phyloP scores from a whole-genome alignment of 2,329 filamentous ascomycete genomes.

The Xylariaceae sp. region DNA sequence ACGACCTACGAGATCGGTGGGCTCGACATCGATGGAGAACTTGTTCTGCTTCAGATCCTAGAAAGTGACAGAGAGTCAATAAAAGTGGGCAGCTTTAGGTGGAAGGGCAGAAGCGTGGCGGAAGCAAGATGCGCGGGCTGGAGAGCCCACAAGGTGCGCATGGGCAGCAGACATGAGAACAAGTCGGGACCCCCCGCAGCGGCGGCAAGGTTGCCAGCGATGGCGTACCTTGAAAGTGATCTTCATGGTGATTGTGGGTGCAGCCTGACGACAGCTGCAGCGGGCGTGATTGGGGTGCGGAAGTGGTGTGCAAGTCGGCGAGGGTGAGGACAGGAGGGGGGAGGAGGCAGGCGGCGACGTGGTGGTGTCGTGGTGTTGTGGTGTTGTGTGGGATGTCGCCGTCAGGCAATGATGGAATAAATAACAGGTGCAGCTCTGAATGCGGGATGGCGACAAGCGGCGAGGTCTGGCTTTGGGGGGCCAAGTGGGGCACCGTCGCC shows the following conservation, averaged over 20 bases:
- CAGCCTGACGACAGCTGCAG: slow-evolving; percentile 23
- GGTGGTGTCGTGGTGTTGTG: no score
- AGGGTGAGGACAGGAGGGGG: slow-evolving; percentile 4
- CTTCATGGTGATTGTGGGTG: slow-evolving; percentile 53
- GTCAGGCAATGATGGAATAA: no score
- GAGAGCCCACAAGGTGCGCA: slow-evolving; percentile 14
- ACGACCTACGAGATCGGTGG: slow-evolving; percentile 76
- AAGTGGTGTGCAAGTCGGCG: not conserved
- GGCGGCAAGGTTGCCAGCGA: slow-evolving; percentile 5
- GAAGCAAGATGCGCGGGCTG: slow-evolving; percentile 12
- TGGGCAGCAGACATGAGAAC: slow-evolving; percentile 6
- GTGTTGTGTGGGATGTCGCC: no score
- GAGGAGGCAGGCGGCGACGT: not conserved
- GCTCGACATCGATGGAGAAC: slow-evolving; percentile 93
- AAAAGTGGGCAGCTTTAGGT: not conserved
- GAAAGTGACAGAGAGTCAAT: slow-evolving; percentile 3
- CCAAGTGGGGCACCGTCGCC: no score
- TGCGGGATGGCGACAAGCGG: no score
- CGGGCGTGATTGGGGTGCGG: slow-evolving; percentile 7
- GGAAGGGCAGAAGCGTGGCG: slow-evolving; percentile 4
- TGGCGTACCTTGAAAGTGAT: slow-evolving; percentile 59
- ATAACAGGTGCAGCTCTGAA: no score
- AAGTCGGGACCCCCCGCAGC: slow-evolving; percentile 13
- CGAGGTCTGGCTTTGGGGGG: no score
- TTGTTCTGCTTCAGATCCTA: slow-evolving; percentile 99